phyloP scores from a whole-genome alignment of 805 yeast genomes.

The Nakazawaea holstii region DNA sequence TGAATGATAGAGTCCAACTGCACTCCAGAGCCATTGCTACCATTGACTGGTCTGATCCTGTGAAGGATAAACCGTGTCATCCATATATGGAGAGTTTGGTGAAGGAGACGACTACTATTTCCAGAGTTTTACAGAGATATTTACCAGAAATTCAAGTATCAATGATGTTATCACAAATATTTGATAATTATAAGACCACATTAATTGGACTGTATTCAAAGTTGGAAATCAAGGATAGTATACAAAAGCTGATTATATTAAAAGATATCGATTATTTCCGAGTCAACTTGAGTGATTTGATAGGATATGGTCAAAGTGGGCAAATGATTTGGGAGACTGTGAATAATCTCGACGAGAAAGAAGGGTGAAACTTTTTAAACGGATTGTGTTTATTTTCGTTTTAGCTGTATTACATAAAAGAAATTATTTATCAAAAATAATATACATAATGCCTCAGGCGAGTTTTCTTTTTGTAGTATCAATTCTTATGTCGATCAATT shows the following conservation, averaged over 20 bases:
- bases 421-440: too few species aligned
- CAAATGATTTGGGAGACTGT: conserved; percentile 59
- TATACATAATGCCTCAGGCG: neutral
- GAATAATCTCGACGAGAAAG: conserved; percentile 31
- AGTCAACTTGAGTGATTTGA: conserved; percentile 51
- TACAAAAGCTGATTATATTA: conserved; percentile 49
- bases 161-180: conserved; percentile 40
- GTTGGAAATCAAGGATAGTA: conserved; percentile 41
- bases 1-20: conserved; percentile 55
- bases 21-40: conserved; percentile 44
- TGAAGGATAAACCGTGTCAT: conserved; percentile 43
- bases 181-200: conserved; percentile 52
- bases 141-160: conserved; percentile 45
- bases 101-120: conserved; percentile 61
- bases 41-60: conserved; percentile 46
- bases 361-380: conserved; percentile 5
- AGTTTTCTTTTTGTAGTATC: neutral
- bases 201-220: conserved; percentile 49
- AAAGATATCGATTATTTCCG: conserved; percentile 60
- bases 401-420: too few species aligned
- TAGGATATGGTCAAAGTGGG: conserved; percentile 59
- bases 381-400: neutral
- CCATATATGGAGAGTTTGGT: conserved; percentile 61
- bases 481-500: conserved; percentile 9
- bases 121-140: conserved; percentile 53